Percentiles rank a stretch among this genome's conserved stretches.
Conservation (phyloP, 495 filamentous ascomycete species). For the Rhypophila decipiens region DNA sequence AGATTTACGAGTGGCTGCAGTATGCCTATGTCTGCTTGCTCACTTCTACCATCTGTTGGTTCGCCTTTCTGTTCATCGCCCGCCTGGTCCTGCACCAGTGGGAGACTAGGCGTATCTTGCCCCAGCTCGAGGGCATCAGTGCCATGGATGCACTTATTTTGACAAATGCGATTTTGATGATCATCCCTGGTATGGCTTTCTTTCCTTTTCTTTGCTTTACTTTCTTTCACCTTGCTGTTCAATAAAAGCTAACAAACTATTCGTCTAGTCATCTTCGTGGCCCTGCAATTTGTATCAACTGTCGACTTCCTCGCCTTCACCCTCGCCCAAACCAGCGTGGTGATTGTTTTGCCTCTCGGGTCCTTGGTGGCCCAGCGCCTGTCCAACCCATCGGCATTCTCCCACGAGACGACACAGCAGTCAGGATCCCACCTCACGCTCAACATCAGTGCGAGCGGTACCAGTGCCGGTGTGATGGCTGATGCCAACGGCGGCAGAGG, state of each 20-base stretch:
- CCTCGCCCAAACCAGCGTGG: constrained; percentile 58
- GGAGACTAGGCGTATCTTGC: constrained; percentile 24
- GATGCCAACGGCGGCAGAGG: no score
- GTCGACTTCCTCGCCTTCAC: constrained; percentile 50
- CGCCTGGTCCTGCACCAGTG: constrained; percentile 55
- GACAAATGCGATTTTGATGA: constrained; percentile 42
- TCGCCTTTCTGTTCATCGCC: constrained; percentile 62
- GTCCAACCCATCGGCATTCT: constrained; percentile 16
- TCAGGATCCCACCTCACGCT: neutral
- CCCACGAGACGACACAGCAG: neutral
- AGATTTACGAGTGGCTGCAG: constrained; percentile 37
- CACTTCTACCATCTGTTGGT: constrained; percentile 66
- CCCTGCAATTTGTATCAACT: constrained; percentile 48
- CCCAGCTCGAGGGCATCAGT: constrained; percentile 17
- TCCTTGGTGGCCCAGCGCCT: constrained; percentile 64
- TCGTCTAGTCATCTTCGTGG: constrained; percentile 58
- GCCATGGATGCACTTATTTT: constrained; percentile 35
- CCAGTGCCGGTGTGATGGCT: no score
- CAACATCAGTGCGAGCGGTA: neutral
- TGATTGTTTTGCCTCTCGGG: constrained; percentile 72
- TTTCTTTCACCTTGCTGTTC: constrained; percentile 4
- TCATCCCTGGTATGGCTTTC: constrained; percentile 62
- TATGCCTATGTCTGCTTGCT: constrained; percentile 48
- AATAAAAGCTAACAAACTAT: constrained; percentile 1
- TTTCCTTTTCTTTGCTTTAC: neutral